A percentile compares a stretch with the other conserved stretches of the same genome.
Evolutionary conservation across 108 stramenopile genomes (phyloP).

Genomic region (Nitzschia sp.): DNA sequence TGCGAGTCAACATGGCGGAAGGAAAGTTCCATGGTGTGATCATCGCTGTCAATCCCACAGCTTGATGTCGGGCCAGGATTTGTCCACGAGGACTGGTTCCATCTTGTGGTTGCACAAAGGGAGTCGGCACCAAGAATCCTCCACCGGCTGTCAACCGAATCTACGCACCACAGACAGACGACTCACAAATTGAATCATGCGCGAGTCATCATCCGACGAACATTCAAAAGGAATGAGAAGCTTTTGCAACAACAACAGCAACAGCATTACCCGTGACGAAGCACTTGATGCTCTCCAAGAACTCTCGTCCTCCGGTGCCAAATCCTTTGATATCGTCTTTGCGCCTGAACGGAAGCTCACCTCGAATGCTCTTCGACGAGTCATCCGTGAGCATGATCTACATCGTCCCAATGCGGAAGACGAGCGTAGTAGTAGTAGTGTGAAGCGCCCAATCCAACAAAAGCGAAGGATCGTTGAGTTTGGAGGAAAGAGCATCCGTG

Average conservation of each 20-base stretch:
- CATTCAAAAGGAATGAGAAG: too few relatives aligned
- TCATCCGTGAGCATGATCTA: neutral
- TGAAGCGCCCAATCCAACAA: constrained; percentile 16
- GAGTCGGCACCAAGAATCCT: constrained; percentile 61
- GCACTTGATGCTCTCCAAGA: constrained; percentile 83
- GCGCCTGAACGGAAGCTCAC: constrained; percentile 57
- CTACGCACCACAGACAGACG: too few relatives aligned
- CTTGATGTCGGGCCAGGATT: constrained; percentile 78
- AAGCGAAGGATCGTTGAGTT: constrained; percentile 20
- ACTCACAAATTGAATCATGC: too few relatives aligned
- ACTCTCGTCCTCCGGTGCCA: constrained; percentile 26
- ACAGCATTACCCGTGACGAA: constrained; percentile 95
- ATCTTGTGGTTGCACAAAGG: constrained; percentile 40
- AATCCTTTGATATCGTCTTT: constrained; percentile 70
- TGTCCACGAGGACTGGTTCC: constrained; percentile 62
- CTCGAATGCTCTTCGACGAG: neutral
- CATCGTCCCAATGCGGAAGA: neutral
- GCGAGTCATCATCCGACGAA: too few relatives aligned
- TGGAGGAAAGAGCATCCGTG: neutral
- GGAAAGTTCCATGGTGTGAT: constrained; percentile 97
- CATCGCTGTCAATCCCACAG: constrained; percentile 81
- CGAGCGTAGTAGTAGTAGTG: constrained; percentile 13
- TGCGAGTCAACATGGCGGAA: constrained; percentile 95
- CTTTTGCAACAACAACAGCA: constrained; percentile 87
- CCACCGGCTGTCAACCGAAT: constrained; percentile 71